Base-by-base conservation (phyloP, 1,284 basidiomycete genomes). In the Trichosporon sp. region DNA sequence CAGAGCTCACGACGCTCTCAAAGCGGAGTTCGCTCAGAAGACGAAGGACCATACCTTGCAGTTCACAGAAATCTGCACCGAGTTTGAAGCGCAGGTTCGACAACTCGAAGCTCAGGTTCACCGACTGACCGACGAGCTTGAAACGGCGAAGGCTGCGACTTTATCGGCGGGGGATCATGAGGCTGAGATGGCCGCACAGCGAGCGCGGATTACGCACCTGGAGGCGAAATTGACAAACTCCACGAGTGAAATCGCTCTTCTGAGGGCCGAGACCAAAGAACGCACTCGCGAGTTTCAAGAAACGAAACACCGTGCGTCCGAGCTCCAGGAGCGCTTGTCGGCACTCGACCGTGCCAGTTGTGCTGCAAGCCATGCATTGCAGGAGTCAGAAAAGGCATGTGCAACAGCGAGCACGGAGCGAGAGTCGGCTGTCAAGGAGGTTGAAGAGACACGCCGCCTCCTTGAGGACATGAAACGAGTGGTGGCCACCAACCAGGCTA, bases 41-140 rank as follows among this genome's bases (percentile, higher is more conserved):
- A 83, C 80, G 2, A 77, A 80, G 68, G 73, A 78, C 37, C 80
- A 83, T 65, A 78, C 78, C 6, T 70, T 66, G 12, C 73, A 76
- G 70, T 83, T 84, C 64, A 75, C 76, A 0, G 78, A 81, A 31
- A 82, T 82, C 32, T 81, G 81, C 67, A 59, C 70, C 1, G 79
- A 75, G 12, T 81, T 78, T 51, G 78, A 81, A 66, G 70, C 65
- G 3, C 77, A 82, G 37, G 75, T 83, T 19, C 69, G 70, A 26
- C 46, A 19, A 6, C 74, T 82, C 4, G 6, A 76, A 79, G 65
- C 64, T 51, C 61, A 71, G 78, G 16, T 69, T 79, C 8, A 69
- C 56, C 7, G 14, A 14, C 14, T 12, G 4, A 14, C 35, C 2
- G 14, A 65, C 1, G 14, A 48, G 11, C 43, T 38, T 10, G 64